phyloP scores from a whole-genome alignment of 1,139 yeast species.

The Hyphopichia buzzinii region DNA sequence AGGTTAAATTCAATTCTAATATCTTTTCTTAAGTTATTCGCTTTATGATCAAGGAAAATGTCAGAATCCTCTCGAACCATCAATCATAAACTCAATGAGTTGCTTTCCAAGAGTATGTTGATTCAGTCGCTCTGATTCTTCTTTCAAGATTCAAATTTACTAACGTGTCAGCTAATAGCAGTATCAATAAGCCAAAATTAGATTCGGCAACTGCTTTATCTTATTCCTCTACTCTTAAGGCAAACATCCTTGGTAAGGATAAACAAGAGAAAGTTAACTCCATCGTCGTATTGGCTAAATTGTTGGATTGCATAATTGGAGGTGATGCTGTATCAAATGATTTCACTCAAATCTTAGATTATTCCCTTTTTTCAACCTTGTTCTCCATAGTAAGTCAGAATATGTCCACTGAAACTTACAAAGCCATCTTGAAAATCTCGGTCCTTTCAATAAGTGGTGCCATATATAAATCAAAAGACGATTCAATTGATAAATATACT shows the following conservation, averaged over 20 bases:
- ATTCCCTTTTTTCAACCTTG: conserved; percentile 39
- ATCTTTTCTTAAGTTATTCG: no score
- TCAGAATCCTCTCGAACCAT: conserved; percentile 42
- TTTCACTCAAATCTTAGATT: conserved; percentile 40
- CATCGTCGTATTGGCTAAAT: conserved; percentile 52
- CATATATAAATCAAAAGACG: conserved; percentile 36
- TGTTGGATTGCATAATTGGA: conserved; percentile 43
- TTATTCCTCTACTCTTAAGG: conserved; percentile 35
- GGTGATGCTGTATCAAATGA: conserved; percentile 40
- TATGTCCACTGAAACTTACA: conserved; percentile 51
- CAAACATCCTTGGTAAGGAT: conserved; percentile 45
- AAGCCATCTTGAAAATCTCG: conserved; percentile 47
- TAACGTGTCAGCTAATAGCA: conserved; percentile 1
- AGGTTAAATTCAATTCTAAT: background rate
- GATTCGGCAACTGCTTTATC: conserved; percentile 34
- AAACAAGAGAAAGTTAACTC: conserved; percentile 54
- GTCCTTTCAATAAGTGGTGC: conserved; percentile 46
- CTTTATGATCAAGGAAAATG: background rate
- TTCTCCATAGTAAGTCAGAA: conserved; percentile 43
- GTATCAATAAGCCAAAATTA: conserved; percentile 23
- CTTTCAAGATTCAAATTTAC: background rate
- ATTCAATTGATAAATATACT: conserved; percentile 32
- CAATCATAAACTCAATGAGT: conserved; percentile 46
- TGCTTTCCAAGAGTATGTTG: conserved; percentile 37
- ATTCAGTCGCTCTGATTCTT: background rate